Conservation (phyloP, 2,329 filamentous ascomycete genomes). For the Tolypocladium ovalisporum region DNA sequence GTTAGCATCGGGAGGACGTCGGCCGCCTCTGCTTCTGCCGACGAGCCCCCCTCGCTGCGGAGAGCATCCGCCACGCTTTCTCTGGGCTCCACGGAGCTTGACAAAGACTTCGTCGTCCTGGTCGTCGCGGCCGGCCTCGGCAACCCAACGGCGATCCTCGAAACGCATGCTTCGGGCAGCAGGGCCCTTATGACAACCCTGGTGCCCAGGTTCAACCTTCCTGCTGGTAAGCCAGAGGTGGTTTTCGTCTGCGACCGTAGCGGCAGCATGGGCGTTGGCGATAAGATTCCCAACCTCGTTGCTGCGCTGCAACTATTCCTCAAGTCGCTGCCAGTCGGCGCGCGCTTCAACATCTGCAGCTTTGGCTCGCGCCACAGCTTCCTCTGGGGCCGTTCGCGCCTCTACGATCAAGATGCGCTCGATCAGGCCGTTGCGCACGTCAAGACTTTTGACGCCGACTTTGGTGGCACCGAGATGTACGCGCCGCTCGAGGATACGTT, state of each 20-base stretch:
- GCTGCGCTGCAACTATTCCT: constrained; percentile 51
- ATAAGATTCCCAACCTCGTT: constrained; percentile 41
- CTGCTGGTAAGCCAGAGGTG: constrained; percentile 45
- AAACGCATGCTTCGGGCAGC: constrained; percentile 53
- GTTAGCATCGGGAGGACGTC: constrained; percentile 49
- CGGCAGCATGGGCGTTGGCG: constrained; percentile 45
- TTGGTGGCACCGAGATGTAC: constrained; percentile 44
- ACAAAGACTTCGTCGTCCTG: constrained; percentile 57
- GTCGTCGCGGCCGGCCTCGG: constrained; percentile 49
- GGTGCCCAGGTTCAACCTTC: constrained; percentile 58
- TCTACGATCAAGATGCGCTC: constrained; percentile 33
- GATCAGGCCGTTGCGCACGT: constrained; percentile 31
- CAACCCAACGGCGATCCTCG: constrained; percentile 53
- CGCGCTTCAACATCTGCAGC: constrained; percentile 61
- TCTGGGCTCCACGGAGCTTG: constrained; percentile 39
- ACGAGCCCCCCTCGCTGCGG: constrained; percentile 34
- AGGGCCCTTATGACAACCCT: constrained; percentile 60
- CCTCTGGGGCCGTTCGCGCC: constrained; percentile 35
- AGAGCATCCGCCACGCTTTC: constrained; percentile 53
- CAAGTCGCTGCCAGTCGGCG: constrained; percentile 51
- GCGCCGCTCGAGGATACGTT: constrained; percentile 32
- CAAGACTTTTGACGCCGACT: constrained; percentile 29
- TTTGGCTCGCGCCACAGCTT: constrained; percentile 42
- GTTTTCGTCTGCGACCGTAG: constrained; percentile 65
- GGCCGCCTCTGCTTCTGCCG: constrained; percentile 22